Evolutionary conservation across 2,329 filamentous ascomycete species (phyloP), one percentile per base, ranked within the genome.

Genomic region (Fusarium chuoi): DNA sequence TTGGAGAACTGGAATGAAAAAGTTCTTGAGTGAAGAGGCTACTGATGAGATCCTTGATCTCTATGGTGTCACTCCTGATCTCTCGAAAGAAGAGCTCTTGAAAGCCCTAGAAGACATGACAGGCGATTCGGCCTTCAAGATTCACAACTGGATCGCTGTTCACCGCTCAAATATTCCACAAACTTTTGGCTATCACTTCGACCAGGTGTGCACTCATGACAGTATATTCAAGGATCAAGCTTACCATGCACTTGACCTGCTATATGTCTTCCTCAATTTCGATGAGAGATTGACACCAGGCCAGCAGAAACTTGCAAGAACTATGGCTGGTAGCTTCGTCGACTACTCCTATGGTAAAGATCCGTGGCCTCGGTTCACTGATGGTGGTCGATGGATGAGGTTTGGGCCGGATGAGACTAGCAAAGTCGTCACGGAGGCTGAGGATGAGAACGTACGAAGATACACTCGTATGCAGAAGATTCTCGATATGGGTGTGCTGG

Each of bases 231-330:
- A 71, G 12, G 70, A 70, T 15, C 33, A 63, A 13, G 67, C 72
- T 1, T 73, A 74, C 11, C 72, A 74, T 2, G 70, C 56, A 13
- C 17, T 74, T 5, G 72, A 73, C 15, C 9, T 74, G 8, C 30
- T 71, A 0, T 74, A 73, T n/a, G 18, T 73, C 6, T 74, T 74
- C 17, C 54, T 73, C 20, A 73, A 73, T 8, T 71, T 73, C 15
- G 54, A 65, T 20, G 67, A 73, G 7, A 35, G 62, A 7, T 15
- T 74, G 6, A 62, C 67, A 0, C 22, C 44, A 15, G 57, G 30
- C 4, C 63, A 73, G 22, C 60, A 39, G 10, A 49, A 62, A 2
- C 33, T 74, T 1, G 68, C 55, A 5, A 54, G 59, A 18, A 35
- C 22, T 2, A 64, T 75, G 63, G 64, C 68, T 1, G 20, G 49